These are phyloP conservation scores for Paecilomyces formosus DNA, from an alignment of 2,329 filamentous ascomycete species.

Conservation along the genomic window DNA sequence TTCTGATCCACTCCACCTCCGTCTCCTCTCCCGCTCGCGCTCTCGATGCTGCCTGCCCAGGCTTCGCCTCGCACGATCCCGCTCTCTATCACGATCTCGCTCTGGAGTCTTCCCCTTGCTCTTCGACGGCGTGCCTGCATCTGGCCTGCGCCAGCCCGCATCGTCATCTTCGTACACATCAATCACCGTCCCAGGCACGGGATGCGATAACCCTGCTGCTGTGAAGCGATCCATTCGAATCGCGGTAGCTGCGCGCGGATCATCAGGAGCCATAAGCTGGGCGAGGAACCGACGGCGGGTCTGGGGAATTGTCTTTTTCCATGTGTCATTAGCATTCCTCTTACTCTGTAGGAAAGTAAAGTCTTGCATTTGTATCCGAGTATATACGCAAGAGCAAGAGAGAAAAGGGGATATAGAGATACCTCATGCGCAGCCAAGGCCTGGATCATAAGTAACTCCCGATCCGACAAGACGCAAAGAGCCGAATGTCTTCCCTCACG, in stretches of 20 bases:
- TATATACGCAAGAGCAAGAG: too few species aligned
- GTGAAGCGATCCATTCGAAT: constrained; percentile 20
- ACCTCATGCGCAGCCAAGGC: constrained; percentile 32
- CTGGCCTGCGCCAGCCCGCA: constrained; percentile 12
- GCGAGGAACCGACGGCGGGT: constrained; percentile 28
- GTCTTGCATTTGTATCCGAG: too few species aligned
- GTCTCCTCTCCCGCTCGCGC: constrained; percentile 13
- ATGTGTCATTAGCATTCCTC: not conserved
- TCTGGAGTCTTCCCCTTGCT: constrained; percentile 7
- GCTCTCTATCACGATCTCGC: constrained; percentile 5
- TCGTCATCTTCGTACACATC: constrained; percentile 17
- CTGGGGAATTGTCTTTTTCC: constrained; percentile 29
- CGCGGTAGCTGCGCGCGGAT: constrained; percentile 16
- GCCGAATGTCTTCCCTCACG: constrained; percentile 31
- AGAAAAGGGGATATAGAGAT: constrained; percentile 1
- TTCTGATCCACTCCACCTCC: constrained; percentile 13
- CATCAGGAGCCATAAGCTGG: constrained; percentile 24
- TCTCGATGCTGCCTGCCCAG: constrained; percentile 4
- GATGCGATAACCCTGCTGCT: not conserved
- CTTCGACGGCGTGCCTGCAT: constrained; percentile 4
- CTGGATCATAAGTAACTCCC: constrained; percentile 34
- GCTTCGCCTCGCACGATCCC: constrained; percentile 4
- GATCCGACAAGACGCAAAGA: constrained; percentile 29
- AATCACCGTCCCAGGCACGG: constrained; percentile 11
- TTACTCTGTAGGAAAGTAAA: not conserved